Conservation (phyloP, 306 rosid genomes). For the Lathyrus sativus region DNA sequence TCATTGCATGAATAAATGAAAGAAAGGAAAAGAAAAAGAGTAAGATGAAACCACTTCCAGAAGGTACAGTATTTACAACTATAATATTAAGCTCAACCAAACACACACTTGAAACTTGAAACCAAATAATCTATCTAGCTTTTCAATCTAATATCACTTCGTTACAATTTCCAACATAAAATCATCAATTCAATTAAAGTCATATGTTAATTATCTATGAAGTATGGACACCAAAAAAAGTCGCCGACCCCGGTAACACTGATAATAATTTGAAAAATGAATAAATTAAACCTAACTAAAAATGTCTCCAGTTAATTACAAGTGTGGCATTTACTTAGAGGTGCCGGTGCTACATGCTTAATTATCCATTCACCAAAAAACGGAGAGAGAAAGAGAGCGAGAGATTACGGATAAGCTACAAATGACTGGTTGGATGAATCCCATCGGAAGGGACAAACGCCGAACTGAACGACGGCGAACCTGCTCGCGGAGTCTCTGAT, state of each 20-base stretch:
- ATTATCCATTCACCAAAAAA: constrained; percentile 6
- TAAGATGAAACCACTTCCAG: constrained; percentile 23
- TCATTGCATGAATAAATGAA: constrained; percentile 26
- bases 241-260: too few species aligned
- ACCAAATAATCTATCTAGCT: background rate
- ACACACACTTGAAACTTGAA: background rate
- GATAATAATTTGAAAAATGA: background rate
- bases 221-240: too few species aligned
- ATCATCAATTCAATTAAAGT: background rate
- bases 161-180: background rate
- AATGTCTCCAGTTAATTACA: background rate
- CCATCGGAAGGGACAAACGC: constrained; percentile 96
- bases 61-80: constrained; percentile 19
- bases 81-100: background rate
- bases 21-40: background rate
- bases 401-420: constrained; percentile 73
- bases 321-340: background rate
- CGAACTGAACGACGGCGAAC: constrained; percentile 88
- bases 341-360: background rate
- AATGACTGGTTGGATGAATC: constrained; percentile 58
- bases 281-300: background rate
- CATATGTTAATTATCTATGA: too few species aligned
- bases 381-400: background rate
- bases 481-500: constrained; percentile 84
- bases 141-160: background rate